phyloP scores from a whole-genome alignment of 2,329 filamentous ascomycete genomes.

The Dothistroma septosporum region DNA sequence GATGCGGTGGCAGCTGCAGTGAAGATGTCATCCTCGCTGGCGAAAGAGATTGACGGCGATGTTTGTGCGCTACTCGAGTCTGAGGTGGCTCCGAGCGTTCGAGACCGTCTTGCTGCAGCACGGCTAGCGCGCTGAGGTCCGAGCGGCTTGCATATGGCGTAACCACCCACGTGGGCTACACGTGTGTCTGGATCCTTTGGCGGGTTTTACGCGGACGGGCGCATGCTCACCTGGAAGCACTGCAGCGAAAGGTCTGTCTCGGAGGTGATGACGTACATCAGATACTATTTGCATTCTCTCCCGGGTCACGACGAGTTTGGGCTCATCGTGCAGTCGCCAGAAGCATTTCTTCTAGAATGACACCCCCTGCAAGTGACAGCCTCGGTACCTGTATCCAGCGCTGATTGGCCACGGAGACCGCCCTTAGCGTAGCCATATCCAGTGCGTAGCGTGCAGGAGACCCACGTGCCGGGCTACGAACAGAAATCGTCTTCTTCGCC shows the following conservation, averaged over 20 bases:
- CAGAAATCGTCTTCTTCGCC: neutral
- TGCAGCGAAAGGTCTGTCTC: neutral
- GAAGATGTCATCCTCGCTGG: slow-evolving; percentile 16
- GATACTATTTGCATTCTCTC: neutral
- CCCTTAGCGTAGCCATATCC: neutral
- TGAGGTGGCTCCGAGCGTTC: slow-evolving; percentile 25
- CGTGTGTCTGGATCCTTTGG: neutral
- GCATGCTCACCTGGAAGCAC: neutral
- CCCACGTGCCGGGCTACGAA: neutral
- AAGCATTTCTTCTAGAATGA: neutral
- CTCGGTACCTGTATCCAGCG: neutral
- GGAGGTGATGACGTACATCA: neutral
- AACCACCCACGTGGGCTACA: slow-evolving; percentile 7
- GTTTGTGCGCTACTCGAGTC: slow-evolving; percentile 18
- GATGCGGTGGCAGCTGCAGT: slow-evolving; percentile 27
- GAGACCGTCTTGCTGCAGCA: slow-evolving; percentile 14
- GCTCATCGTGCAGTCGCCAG: neutral
- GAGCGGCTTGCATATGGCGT: slow-evolving; percentile 1
- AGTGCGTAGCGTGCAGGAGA: slow-evolving; percentile 1
- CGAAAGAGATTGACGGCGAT: slow-evolving; percentile 15
- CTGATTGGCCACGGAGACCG: neutral
- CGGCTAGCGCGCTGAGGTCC: neutral
- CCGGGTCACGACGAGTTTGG: neutral
- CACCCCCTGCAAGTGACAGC: neutral
- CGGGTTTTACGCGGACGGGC: neutral